Evolutionary conservation across 2,329 filamentous ascomycete genomes (phyloP), one percentile per base, ranked within the genome.

Genomic region (Ceratocystis lukuohia): DNA sequence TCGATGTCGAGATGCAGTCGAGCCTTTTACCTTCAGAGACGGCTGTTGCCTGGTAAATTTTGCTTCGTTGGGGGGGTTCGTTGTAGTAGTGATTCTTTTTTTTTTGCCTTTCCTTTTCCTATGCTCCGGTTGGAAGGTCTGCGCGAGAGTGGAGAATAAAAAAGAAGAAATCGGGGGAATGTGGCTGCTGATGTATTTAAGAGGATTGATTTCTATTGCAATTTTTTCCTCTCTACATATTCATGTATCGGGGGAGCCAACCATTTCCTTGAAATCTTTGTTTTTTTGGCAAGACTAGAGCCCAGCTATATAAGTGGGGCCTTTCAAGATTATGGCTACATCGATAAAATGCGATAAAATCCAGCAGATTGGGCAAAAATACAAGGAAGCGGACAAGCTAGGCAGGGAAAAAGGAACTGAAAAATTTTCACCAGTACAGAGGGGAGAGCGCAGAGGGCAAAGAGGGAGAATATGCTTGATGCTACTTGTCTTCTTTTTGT

Each of bases 81-180:
- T 61, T 28, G 61, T 62, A 41, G 25, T 67, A 48, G 25, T 64
- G 37, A 41, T 41, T 12, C 37, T 66, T 66, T 66, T 66, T 62
- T 62, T 41, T 59, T 41, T 41, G 37, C 37, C 37, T 15, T 41
- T 41, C 37, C 12, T 41, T 41, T 41, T 41, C 10, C 37, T 41
- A 41, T 12, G 37, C 37, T 41, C 37, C 50, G 50, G 25, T 46
- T 41, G 37, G 62, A 48, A 62, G 62, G 62, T 66, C 65, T 65
- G 63, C 66, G 66, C 63, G 66, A 59, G 63, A 62, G 67, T 67
- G 66, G 65, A 68, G 64, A 66, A 41, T 12, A 37, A 66, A 65
- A 62, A 62, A 61, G 50, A 66, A 62, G 59, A 61, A 66, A 66
- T 61, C 46, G 64, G 65, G 48, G 65, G 48, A 63, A 64, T 64